Percentiles rank a stretch among this genome's conserved stretches.
Conservation (phyloP, 768 basidiomycete genomes). For the Auricularia cornea region DNA sequence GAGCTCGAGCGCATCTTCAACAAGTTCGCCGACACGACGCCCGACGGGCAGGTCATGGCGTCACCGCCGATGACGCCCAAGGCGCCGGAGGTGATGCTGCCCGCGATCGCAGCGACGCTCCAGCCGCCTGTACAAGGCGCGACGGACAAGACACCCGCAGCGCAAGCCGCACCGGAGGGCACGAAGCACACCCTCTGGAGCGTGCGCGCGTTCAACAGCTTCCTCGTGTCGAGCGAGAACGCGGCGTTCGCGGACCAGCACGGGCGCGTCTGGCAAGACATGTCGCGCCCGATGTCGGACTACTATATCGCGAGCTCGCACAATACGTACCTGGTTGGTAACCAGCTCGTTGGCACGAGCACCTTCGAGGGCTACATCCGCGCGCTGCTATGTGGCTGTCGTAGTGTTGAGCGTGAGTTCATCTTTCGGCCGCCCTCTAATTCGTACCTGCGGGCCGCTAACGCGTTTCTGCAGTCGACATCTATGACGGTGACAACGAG, state of each 20-base stretch:
- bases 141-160: conserved; percentile 8
- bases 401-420: conserved; percentile 83
- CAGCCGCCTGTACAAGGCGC: background rate
- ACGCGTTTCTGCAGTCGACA: conserved; percentile 57
- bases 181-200: conserved; percentile 27
- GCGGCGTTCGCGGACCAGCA: conserved; percentile 47
- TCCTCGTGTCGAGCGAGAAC: conserved; percentile 77
- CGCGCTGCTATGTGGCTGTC: conserved; percentile 78
- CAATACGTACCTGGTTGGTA: conserved; percentile 84
- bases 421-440: background rate
- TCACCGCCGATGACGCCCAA: conserved; percentile 18
- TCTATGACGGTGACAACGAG: conserved; percentile 79
- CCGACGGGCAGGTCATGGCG: conserved; percentile 5
- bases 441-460: background rate
- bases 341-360: conserved; percentile 45
- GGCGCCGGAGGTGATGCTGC: conserved; percentile 8
- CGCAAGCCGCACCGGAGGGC: conserved; percentile 6
- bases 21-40: conserved; percentile 22
- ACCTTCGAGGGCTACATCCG: conserved; percentile 73
- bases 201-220: conserved; percentile 62
- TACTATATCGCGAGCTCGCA: conserved; percentile 89
- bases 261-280: conserved; percentile 60
- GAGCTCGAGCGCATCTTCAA: conserved; percentile 32
- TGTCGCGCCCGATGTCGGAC: conserved; percentile 80
- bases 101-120: background rate